Percentiles rank a stretch among this genome's conserved stretches.
These are phyloP conservation scores for Lanmaoa pseudosensibilis DNA, from an alignment of 768 basidiomycete species.

Conservation along the genomic window DNA sequence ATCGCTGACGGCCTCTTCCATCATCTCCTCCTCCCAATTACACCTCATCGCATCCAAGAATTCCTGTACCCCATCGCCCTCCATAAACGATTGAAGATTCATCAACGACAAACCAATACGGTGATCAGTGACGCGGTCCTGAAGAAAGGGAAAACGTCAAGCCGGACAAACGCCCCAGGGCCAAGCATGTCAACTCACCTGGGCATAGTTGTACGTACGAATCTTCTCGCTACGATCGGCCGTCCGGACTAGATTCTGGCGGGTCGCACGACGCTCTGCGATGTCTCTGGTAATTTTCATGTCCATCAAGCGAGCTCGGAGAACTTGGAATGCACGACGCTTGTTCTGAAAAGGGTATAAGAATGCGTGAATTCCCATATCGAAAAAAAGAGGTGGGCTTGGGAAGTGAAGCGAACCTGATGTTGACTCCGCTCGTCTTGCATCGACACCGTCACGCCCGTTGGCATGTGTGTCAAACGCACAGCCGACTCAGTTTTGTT, in stretches of 20 bases:
- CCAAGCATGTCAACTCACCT: conserved; percentile 42
- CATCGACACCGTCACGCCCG: conserved; percentile 95
- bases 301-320: conserved; percentile 84
- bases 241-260: conserved; percentile 73
- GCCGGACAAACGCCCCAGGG: too few species aligned
- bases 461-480: conserved; percentile 87
- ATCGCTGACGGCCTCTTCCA: conserved; percentile 51
- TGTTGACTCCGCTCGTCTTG: conserved; percentile 98
- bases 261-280: conserved; percentile 63
- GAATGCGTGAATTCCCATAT: neutral
- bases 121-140: conserved; percentile 95
- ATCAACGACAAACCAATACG: conserved; percentile 75
- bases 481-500: conserved; percentile 99
- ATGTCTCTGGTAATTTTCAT: conserved; percentile 70
- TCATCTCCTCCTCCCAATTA: conserved; percentile 52
- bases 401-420: conserved; percentile 48
- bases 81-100: conserved; percentile 64
- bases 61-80: conserved; percentile 59
- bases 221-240: conserved; percentile 93
- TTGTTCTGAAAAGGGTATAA: conserved; percentile 64
- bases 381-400: neutral
- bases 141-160: neutral
- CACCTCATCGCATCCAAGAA: conserved; percentile 59
- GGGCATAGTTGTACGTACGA: conserved; percentile 92
- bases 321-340: conserved; percentile 89